Evolutionary conservation across 192 early-diverging fungal species (phyloP), one percentile per base, ranked within the genome.

Genomic region (Linnemannia schmuckeri): DNA sequence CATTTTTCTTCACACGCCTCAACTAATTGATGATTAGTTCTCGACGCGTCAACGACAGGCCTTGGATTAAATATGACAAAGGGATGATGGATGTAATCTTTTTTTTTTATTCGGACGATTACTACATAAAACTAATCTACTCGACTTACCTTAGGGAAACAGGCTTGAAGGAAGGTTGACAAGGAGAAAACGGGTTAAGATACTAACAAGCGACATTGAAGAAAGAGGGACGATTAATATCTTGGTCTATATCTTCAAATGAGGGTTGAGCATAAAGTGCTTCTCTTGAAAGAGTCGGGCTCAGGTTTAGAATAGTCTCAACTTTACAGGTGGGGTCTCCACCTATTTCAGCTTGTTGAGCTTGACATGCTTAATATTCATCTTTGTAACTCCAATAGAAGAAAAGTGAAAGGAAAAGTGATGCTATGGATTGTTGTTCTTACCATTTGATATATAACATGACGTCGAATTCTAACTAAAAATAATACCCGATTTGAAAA

Each of bases 271-370:
- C 6, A 61, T 12, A 12, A 2, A 3, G 33, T 66, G 30, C 30
- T 15, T 35, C 27, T 30, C 27, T 66, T 13, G n/a, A n/a, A 33
- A 66, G 61, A 66, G 61, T 66, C 46, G 73, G 72, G 66, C 76
- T 87, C 85, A 87, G 85, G 85, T 81, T 86, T 87, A 87, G 85
- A 87, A 87, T 77, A 78, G 80, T 87, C 79, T 75, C 85, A 87
- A 87, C 85, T 75, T 87, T 66, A 78, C 75, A 73, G 85, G 76
- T 81, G 85, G 85, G 85, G 85, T 87, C 85, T 87, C 85, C 85
- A 87, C 76, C 85, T 63, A 72, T 87, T 87, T 87, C 85, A 87
- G 85, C 78, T 87, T 87, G 85, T 87, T 87, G 85, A 87, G 85
- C 85, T 87, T 87, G 85, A 87, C 85, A 87, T 87, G 85, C 85